These are phyloP conservation scores for Fusarium clavum DNA, from an alignment of 2,329 filamentous ascomycete genomes.

Conservation along the genomic window DNA sequence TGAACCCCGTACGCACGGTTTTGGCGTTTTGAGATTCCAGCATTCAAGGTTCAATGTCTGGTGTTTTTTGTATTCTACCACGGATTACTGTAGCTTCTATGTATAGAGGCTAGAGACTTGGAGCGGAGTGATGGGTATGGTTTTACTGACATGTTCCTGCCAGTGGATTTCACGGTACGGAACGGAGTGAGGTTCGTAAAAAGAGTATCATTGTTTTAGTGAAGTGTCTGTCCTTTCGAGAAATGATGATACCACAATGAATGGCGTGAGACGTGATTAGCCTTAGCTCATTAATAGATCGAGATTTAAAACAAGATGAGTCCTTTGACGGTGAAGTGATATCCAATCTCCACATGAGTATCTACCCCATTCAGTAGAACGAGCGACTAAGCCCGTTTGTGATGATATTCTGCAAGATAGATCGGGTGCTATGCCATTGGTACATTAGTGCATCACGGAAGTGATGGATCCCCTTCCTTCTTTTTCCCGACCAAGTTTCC, in stretches of 20 bases:
- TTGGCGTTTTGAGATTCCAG: conserved; percentile 40
- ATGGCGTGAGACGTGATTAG: not conserved
- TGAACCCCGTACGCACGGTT: conserved; percentile 26
- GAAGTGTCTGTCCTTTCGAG: conserved; percentile 11
- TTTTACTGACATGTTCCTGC: conserved; percentile 25
- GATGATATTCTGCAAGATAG: conserved; percentile 22
- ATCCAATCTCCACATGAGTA: not conserved
- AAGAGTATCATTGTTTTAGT: conserved; percentile 36
- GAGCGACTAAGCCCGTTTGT: conserved; percentile 11
- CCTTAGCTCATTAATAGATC: conserved; percentile 13
- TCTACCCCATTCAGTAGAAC: not conserved
- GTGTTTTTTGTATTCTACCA: conserved; percentile 37
- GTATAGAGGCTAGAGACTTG: conserved; percentile 30
- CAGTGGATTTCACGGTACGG: not conserved
- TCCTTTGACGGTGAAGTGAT: not conserved
- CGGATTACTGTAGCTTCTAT: conserved; percentile 23
- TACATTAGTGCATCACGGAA: conserved; percentile 25
- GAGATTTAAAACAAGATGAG: not conserved
- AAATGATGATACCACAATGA: conserved; percentile 14
- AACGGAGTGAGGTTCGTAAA: conserved; percentile 43
- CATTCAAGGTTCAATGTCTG: conserved; percentile 35
- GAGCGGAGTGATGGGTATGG: conserved; percentile 24
- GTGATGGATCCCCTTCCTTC: conserved; percentile 13
- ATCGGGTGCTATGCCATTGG: conserved; percentile 18
- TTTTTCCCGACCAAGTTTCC: not conserved